phyloP scores from a whole-genome alignment of 108 stramenopile species.

The Skeletonema menzelii region DNA sequence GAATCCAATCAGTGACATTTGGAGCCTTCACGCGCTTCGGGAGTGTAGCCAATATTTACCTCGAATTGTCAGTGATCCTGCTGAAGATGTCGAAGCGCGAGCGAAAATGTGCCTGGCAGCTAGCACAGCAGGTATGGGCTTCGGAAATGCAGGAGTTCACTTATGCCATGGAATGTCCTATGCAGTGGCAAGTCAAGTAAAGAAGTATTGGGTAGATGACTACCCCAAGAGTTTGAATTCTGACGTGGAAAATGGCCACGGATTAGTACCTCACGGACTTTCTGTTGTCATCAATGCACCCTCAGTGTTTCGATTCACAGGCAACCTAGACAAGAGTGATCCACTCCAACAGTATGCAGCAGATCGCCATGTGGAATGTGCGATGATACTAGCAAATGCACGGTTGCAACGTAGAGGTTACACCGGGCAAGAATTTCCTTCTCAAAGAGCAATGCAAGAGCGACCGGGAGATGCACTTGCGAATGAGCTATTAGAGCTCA shows the following conservation, averaged over 20 bases:
- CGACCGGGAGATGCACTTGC: conserved; percentile 44
- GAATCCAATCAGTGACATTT: conserved; percentile 49
- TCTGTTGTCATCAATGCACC: conserved; percentile 56
- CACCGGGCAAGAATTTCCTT: background rate
- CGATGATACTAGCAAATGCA: conserved; percentile 37
- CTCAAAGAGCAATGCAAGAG: conserved; percentile 23
- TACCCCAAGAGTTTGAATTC: conserved; percentile 16
- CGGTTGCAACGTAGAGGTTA: conserved; percentile 6
- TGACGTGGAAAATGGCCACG: conserved; percentile 19
- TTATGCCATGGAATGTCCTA: conserved; percentile 63
- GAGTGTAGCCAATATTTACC: conserved; percentile 46
- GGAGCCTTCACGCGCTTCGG: conserved; percentile 48
- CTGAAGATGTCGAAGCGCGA: conserved; percentile 49
- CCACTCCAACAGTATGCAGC: conserved; percentile 10
- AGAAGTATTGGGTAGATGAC: conserved; percentile 21
- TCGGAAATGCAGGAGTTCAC: conserved; percentile 65
- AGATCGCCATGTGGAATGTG: conserved; percentile 54
- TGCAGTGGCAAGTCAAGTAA: conserved; percentile 53
- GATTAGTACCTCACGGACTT: conserved; percentile 47
- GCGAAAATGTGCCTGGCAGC: conserved; percentile 57
- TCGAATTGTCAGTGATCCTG: conserved; percentile 27
- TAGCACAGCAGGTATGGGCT: conserved; percentile 63
- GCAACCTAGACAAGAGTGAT: conserved; percentile 13
- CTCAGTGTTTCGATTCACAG: conserved; percentile 52
- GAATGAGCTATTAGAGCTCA: conserved; percentile 45